Evolutionary conservation across 495 filamentous ascomycete genomes (phyloP).

Genomic region (Trichodelitschia bisporula): DNA sequence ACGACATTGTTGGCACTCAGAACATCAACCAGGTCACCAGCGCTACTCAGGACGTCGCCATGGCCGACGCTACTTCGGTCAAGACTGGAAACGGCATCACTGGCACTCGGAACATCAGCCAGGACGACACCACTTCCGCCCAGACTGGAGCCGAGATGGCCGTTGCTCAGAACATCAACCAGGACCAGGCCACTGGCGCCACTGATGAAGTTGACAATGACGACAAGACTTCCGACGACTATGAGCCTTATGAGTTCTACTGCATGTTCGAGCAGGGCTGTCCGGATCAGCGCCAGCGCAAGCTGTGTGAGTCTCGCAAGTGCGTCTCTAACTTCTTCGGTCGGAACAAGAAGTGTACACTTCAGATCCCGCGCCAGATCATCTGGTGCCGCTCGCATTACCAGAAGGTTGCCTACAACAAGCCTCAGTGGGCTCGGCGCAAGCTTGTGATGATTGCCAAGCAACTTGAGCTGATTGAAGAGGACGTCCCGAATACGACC

Average conservation of each 20-base stretch:
- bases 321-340: constrained; percentile 1
- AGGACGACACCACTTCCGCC: no score
- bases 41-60: no score
- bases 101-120: no score
- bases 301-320: no score
- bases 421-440: neutral
- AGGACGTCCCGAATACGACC: neutral
- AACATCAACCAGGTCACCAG: no score
- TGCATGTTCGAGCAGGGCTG: neutral
- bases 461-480: neutral
- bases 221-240: neutral
- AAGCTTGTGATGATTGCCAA: neutral
- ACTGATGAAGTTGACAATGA: neutral
- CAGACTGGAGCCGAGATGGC: no score
- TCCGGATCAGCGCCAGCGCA: no score
- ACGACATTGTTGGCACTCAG: no score
- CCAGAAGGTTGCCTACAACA: neutral
- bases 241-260: neutral
- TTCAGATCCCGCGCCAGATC: neutral
- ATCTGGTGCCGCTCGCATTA: neutral
- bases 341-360: neutral
- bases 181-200: no score
- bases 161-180: no score
- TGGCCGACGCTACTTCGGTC: no score
- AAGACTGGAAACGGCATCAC: no score